phyloP scores from a whole-genome alignment of 1,284 basidiomycete genomes.

The Xerocomus nothofagi region DNA sequence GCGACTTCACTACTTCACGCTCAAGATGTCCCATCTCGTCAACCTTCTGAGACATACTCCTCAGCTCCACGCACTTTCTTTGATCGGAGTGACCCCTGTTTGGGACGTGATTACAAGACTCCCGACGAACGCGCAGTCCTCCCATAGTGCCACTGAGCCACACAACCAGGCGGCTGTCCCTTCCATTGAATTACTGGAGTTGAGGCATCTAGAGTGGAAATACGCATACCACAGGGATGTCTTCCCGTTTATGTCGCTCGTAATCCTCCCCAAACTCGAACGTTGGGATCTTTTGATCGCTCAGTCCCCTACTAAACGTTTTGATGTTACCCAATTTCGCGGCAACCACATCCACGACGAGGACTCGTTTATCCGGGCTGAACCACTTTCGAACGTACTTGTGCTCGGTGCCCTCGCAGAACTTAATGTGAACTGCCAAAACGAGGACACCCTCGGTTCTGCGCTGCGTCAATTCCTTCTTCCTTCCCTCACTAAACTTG shows the following conservation, averaged over 20 bases:
- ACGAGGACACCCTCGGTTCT: conserved; percentile 39
- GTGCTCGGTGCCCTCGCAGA: conserved; percentile 38
- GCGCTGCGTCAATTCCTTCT: conserved; percentile 44
- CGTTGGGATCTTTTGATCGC: conserved; percentile 35
- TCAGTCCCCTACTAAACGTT: conserved; percentile 31
- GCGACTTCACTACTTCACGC: conserved; percentile 25
- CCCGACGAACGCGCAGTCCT: conserved; percentile 17
- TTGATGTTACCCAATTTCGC: conserved; percentile 30
- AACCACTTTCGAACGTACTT: conserved; percentile 34
- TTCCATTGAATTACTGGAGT: conserved; percentile 27
- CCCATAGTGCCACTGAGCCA: conserved; percentile 5
- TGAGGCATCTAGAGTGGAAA: conserved; percentile 33
- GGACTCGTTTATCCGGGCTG: conserved; percentile 23
- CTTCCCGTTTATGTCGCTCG: conserved; percentile 34
- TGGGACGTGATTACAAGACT: conserved; percentile 34
- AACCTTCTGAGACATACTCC: conserved; percentile 40
- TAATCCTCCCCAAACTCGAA: conserved; percentile 31
- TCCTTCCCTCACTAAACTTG: conserved; percentile 44
- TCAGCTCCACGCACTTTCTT: conserved; percentile 41
- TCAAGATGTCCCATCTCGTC: conserved; percentile 41
- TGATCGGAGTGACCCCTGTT: conserved; percentile 43
- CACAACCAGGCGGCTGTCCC: conserved; percentile 7
- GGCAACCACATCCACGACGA: conserved; percentile 33
- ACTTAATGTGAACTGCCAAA: conserved; percentile 42
- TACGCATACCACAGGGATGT: conserved; percentile 31